Evolutionary conservation across 1,139 yeast species (phyloP), one percentile per base, ranked within the genome.

Genomic region (Suhomyces yuchorum): DNA sequence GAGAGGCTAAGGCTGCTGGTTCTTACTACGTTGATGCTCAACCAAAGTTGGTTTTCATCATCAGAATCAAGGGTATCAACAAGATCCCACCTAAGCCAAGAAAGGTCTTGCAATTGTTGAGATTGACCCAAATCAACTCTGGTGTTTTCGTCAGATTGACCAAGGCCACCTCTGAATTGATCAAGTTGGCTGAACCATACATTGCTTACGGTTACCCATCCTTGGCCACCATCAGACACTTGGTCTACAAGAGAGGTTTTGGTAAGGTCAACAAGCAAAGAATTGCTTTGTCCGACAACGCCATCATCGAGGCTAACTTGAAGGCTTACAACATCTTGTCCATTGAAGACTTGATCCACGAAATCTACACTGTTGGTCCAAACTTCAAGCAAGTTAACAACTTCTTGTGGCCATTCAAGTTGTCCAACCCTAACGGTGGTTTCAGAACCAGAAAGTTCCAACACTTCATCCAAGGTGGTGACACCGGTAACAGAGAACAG

Each of bases 391-490:
- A 93, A 84, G 99, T 91, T 68, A 88, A 90, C 91, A 93, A 93
- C 97, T 93, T 93, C 85, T 84, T 93, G 81, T 93, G 98, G 97
- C 99, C 99, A 80, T 93, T 93, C 96, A 88, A 92, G 85, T 87
- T 93, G 74, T 91, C 98, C 69, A 91, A 90, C 87, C 99, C 99
- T 75, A 84, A 85, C 75, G 99, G 99, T 77, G 99, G 99, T 78
- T 93, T 97, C 98, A 96, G 97, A 81, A 89, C 91, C 63, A 91
- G 98, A 87, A 93, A 93, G 86, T 93, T 93, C 96, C 87, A 86
- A 84, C 99, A 93, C 83, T 93, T 89, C 77, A 89, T 93, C 84
- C 97, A 92, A 84, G 98, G 99, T 83, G 99, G 99, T 85, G 88
- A 97, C 81, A 84, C 92, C 77, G 99, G 99, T 85, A 92, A 93